Base-by-base conservation (phyloP, 2,329 filamentous ascomycete genomes). In the Emmonsiellopsis sp. region DNA sequence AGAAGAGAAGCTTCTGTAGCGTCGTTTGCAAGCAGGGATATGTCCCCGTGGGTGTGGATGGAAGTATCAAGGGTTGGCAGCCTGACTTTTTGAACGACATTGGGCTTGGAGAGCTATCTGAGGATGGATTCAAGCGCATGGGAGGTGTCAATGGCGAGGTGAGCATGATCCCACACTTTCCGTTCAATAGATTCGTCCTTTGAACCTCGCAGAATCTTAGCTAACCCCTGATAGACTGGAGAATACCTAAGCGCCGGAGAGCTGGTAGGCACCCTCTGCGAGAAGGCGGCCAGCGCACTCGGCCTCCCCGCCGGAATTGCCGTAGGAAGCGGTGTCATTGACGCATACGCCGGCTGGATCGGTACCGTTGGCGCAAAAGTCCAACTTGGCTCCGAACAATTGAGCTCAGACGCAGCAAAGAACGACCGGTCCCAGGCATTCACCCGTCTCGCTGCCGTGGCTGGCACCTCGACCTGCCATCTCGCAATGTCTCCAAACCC, bases 301-400 rank as follows among this genome's bases (percentile, higher is more conserved):
- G 92, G 93, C 6, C 79, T 98, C 2, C 86, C 86, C 5, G 78
- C 86, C 17, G 92, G 91, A 40, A 93, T 96, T 61, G 89, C 93
- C 14, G 87, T 98, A 53, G 93, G 93, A 52, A 95, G 89, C 65
- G 91, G 91, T 69, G 93, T 98, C 58, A 98, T 98, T 65, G 93
- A 98, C 68, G 93, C 93, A 14, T 98, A 98, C 65, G 93, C 93
- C 55, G 93, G 93, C 58, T 98, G 93, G 93, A 93, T 98, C 61
- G 93, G 93, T 56, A 97, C 93, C 1, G 93, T 98, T n/a, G 93
- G 93, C 55, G 92, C 93, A 56, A 96, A 96, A 71, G 88, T 96
- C 62, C 81, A 89, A 60, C 80, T 94, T 13, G 77, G 79, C 42
- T 73, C 77, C 54, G 82, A 86, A 53, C 79, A 86, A 47, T 78